Base-by-base conservation (phyloP, 129 eudicot species). In the Flaveria robusta region DNA sequence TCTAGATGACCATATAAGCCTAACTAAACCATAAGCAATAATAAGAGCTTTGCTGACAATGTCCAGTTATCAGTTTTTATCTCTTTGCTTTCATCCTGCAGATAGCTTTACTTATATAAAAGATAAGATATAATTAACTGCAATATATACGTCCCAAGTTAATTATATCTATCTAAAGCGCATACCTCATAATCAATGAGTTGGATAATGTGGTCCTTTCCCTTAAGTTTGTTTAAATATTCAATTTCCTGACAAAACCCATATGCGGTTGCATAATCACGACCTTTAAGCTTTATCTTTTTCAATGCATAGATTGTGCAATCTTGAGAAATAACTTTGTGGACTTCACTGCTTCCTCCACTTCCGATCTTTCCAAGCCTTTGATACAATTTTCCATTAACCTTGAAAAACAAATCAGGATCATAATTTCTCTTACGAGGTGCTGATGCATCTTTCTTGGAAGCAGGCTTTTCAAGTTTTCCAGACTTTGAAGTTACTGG, bases 271-370 rank as follows among this genome's bases (percentile, higher is more conserved):
- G 96, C 94, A 85, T 95, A 95, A 70, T 95, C 99, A 76, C 99
- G 99, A n/a, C 99, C 99, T 83, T 91, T 95, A 50, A 95, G 99
- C 87, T 89, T 95, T 75, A 95, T 95, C 59, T 87, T 91, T 79
- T 95, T 95, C 87, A 95, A 78, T 83, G 99, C 99, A 86, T 91
- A 91, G 39, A 95, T 95, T 47, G 74, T 86, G 79, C 99, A 95
- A 68, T 95, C 97, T 50, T 90, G 86, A 64, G 99, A 86, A 77
- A 95, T 95, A 49, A 95, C 99, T 83, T 95, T 95, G 85, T 95
- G 96, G 72, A 95, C 99, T 75, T 95, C 99, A 70, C 99, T 95
- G 83, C 99, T 95, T 72, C 99, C 99, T 68, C 99, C 99, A 68
- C 95, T 91, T 12, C 99, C 99, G 73, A 95, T 95, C 88, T 95